Evolutionary conservation across 768 basidiomycete genomes (phyloP), one percentile per base, ranked within the genome.

Genomic region (Termitomyces sp.): DNA sequence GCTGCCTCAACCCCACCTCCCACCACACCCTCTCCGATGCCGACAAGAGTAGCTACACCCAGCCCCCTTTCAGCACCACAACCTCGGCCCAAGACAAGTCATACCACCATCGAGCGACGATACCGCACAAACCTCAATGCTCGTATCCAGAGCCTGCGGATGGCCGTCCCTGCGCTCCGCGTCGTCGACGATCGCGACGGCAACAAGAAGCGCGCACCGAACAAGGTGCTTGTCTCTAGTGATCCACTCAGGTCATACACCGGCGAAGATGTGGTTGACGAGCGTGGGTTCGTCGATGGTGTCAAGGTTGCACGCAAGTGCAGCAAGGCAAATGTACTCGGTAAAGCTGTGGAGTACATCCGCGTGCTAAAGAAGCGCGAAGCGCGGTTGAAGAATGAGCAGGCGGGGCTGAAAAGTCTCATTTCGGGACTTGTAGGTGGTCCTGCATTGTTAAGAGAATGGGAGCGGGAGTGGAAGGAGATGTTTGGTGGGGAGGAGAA

Each of bases 341-440:
- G 88, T 33, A 95, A 94, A 58, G 91, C 91, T 0, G 89, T 90
- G 10, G 93, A 95, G 68, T 95, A 95, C 66, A 95, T 95, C 56
- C 86, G 88, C 9, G 92, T 94, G 5, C 67, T 95, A 36, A 94
- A 94, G 73, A 82, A 81, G 61, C 78, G 93, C 18, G 93, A 94
- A 65, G 59, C 60, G 3, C 78, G 91, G 33, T 74, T 94, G 29
- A 81, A 76, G 56, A 80, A 84, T 3, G 91, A 94, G 69, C 88
- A 89, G 57, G 82, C 80, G 1, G 93, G 91, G 1, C 68, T 93
- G 31, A 86, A 86, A 62, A 71, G 80, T 1, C 77, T 95, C 36
- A 67, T 94, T 10, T 70, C 72, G 25, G 85, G 88, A 0, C 81
- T 93, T 20, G 88, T 91, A 0, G 85, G 89, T 25, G 89, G 91